Percentiles rank a stretch among this genome's conserved stretches.
phyloP scores from a whole-genome alignment of 140 eudicot genomes.

The Anethum foeniculum region DNA sequence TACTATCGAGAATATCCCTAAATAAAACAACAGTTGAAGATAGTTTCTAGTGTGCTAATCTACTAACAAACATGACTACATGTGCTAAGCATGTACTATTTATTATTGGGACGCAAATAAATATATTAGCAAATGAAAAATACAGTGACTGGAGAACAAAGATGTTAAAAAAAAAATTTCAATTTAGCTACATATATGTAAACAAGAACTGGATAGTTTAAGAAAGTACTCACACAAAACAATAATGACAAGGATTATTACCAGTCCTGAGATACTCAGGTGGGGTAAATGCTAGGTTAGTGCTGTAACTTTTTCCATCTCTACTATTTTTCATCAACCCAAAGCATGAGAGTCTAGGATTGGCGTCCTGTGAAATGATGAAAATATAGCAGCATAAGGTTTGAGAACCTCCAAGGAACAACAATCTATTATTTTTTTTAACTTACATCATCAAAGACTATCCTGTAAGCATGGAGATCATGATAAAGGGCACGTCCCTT shows the following conservation, averaged over 20 bases:
- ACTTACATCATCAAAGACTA: conserved; percentile 76
- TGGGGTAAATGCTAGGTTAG: conserved; percentile 95
- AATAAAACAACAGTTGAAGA: no score
- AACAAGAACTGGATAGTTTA: background rate
- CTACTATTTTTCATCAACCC: conserved; percentile 79
- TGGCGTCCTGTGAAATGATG: conserved; percentile 47
- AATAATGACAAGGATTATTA: conserved; percentile 12
- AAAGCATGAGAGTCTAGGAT: conserved; percentile 93
- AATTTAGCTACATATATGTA: background rate
- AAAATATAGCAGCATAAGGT: background rate
- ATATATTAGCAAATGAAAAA: no score
- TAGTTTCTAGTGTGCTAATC: no score
- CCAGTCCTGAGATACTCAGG: conserved; percentile 94
- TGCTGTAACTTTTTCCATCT: conserved; percentile 54
- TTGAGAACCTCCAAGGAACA: background rate
- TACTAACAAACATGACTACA: no score
- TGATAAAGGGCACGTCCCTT: conserved; percentile 81
- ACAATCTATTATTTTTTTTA: background rate
- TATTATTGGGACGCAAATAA: no score
- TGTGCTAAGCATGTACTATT: no score
- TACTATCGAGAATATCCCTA: no score
- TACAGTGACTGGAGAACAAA: no score
- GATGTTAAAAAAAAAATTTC: no score
- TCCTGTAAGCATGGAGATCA: conserved; percentile 82
- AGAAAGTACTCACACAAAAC: background rate